Percentiles rank a stretch among this genome's conserved stretches.
Conservation (phyloP, 257 asterid genomes). For the Agastache rugosa region DNA sequence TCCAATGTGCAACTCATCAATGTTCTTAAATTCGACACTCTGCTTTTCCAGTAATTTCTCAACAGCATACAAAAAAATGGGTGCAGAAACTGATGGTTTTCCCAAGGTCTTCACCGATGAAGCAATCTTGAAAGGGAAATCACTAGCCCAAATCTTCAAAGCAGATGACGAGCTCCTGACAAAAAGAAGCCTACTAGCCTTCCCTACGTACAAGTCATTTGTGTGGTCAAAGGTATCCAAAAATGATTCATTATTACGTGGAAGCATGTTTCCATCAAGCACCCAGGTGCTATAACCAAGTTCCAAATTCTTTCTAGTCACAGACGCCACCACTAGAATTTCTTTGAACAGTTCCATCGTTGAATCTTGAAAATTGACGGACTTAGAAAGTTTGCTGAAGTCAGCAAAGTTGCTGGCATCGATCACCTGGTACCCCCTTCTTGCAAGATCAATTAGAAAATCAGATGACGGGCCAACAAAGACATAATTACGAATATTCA, state of each 20-base stretch:
- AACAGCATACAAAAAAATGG: conserved; percentile 48
- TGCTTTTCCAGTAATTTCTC: conserved; percentile 60
- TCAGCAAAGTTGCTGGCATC: conserved; percentile 58
- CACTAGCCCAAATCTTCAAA: conserved; percentile 55
- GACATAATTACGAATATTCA: conserved; percentile 68
- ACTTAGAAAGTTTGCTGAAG: conserved; percentile 42
- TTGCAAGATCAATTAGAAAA: conserved; percentile 77
- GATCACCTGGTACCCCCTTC: conserved; percentile 81
- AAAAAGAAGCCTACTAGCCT: conserved; percentile 51
- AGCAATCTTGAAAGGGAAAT: conserved; percentile 48
- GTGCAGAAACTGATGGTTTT: conserved; percentile 48
- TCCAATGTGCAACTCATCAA: conserved; percentile 63
- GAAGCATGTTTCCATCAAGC: conserved; percentile 67
- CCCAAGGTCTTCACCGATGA: conserved; percentile 41
- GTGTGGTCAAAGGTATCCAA: conserved; percentile 51
- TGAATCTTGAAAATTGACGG: conserved; percentile 54
- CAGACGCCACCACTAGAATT: conserved; percentile 57
- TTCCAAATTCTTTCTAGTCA: conserved; percentile 64
- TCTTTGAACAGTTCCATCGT: conserved; percentile 54
- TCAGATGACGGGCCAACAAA: conserved; percentile 62
- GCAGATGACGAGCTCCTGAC: conserved; percentile 63
- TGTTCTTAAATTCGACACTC: conserved; percentile 39
- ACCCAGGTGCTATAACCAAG: conserved; percentile 65
- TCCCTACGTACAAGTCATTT: conserved; percentile 56
- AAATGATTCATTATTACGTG: conserved; percentile 52